Evolutionary conservation across 1,284 basidiomycete genomes (phyloP).

Genomic region (Thecaphora thlaspeos): DNA sequence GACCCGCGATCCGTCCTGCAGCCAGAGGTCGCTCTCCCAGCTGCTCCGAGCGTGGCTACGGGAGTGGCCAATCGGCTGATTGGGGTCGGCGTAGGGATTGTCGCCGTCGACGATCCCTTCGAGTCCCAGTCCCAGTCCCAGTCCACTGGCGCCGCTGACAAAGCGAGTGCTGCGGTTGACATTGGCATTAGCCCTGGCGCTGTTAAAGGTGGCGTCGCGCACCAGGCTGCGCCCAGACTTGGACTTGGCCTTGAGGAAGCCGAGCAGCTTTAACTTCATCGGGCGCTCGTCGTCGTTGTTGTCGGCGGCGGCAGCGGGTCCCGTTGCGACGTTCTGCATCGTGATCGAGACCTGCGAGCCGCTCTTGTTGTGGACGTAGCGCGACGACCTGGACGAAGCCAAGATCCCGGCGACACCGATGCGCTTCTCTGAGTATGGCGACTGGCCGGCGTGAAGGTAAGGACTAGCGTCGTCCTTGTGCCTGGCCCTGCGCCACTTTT

Average conservation of each 20-base stretch:
- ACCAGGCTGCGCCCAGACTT: conserved; percentile 1
- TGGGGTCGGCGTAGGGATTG: conserved; percentile 2
- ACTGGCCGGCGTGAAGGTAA: conserved; percentile 24
- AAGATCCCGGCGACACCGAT: no score
- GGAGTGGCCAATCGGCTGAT: neutral
- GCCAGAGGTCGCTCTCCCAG: conserved; percentile 25
- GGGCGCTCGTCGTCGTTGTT: no score
- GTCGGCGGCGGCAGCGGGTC: no score
- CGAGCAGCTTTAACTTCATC: neutral
- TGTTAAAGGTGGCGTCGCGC: conserved; percentile 2
- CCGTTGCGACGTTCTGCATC: no score
- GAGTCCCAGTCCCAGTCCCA: conserved; percentile 10
- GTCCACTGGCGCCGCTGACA: no score
- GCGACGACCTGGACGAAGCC: no score
- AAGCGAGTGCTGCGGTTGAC: neutral
- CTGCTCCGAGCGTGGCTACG: conserved; percentile 27
- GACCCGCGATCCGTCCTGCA: conserved; percentile 15
- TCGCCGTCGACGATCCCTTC: conserved; percentile 24
- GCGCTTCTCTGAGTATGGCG: conserved; percentile 19
- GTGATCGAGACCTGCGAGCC: no score
- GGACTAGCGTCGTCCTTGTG: conserved; percentile 23
- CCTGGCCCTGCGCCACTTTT: conserved; percentile 6
- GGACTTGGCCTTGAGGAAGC: neutral
- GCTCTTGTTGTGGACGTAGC: no score
- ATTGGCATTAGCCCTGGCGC: neutral